Percentiles rank a stretch among this genome's conserved stretches.
Evolutionary conservation across 2,329 filamentous ascomycete species (phyloP).

Genomic region (Beauveria brongniartii): DNA sequence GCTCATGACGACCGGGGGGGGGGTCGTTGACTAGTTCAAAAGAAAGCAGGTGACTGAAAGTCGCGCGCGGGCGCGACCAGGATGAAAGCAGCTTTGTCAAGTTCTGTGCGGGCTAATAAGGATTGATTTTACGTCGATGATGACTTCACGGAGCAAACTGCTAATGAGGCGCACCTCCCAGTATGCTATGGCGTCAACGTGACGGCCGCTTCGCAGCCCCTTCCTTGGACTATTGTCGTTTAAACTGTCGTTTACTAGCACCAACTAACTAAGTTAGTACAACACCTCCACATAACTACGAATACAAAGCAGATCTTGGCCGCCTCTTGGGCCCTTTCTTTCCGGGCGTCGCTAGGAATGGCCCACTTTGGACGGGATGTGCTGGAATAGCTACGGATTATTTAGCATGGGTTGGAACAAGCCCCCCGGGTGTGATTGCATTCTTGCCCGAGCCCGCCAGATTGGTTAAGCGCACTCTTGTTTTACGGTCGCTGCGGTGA

Average conservation of each 20-base stretch:
- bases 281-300: not conserved
- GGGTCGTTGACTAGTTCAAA: not conserved
- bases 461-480: conserved; percentile 1
- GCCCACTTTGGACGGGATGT: conserved; percentile 9
- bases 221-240: not conserved
- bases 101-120: not conserved
- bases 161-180: not conserved
- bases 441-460: conserved; percentile 7
- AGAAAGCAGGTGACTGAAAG: not conserved
- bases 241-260: no score
- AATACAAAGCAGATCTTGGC: no score
- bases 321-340: not conserved
- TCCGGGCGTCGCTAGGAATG: not conserved
- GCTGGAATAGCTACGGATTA: not conserved
- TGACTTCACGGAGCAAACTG: no score
- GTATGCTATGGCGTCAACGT: not conserved
- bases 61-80: not conserved
- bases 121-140: not conserved
- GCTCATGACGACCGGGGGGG: not conserved
- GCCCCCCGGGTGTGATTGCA: not conserved
- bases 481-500: conserved; percentile 6
- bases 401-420: not conserved
- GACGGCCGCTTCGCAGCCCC: not conserved
- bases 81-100: not conserved
- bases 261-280: no score